A percentile compares a stretch with the other conserved stretches of the same genome.
Conservation (phyloP, 371 early-diverging fungal genomes). For the Nematocida parisii region DNA sequence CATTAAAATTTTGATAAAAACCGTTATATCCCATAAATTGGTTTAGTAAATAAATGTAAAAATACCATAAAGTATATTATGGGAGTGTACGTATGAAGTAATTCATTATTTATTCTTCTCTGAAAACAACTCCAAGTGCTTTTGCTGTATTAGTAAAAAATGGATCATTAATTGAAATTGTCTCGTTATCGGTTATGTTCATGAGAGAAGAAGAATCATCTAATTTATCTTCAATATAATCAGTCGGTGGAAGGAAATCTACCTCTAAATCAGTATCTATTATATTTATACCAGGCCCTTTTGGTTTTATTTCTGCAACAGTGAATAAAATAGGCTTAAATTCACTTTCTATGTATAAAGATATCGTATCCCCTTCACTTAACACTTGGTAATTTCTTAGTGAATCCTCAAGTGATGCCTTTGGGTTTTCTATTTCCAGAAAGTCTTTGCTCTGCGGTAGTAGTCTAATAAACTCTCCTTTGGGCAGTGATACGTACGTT, state of each 20-base stretch:
- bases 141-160: neutral
- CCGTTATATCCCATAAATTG: too few species aligned
- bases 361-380: constrained; percentile 84
- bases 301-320: constrained; percentile 83
- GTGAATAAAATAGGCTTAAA: constrained; percentile 78
- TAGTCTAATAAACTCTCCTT: constrained; percentile 86
- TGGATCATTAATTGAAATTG: constrained; percentile 28
- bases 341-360: constrained; percentile 80
- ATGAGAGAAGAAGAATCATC: constrained; percentile 55
- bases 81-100: too few species aligned
- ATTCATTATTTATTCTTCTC: neutral
- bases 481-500: constrained; percentile 76
- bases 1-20: too few species aligned
- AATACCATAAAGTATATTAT: too few species aligned
- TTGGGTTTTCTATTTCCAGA: constrained; percentile 91
- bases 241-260: constrained; percentile 94
- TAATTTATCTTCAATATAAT: constrained; percentile 78
- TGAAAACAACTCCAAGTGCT: constrained; percentile 42
- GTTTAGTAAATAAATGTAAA: too few species aligned
- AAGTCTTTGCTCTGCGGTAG: constrained; percentile 94
- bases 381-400: constrained; percentile 86
- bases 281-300: constrained; percentile 79
- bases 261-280: constrained; percentile 95
- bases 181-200: neutral
- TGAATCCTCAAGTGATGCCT: constrained; percentile 93